Conservation (phyloP, 2,329 filamentous ascomycete species). For the Fusarium goolgardi region DNA sequence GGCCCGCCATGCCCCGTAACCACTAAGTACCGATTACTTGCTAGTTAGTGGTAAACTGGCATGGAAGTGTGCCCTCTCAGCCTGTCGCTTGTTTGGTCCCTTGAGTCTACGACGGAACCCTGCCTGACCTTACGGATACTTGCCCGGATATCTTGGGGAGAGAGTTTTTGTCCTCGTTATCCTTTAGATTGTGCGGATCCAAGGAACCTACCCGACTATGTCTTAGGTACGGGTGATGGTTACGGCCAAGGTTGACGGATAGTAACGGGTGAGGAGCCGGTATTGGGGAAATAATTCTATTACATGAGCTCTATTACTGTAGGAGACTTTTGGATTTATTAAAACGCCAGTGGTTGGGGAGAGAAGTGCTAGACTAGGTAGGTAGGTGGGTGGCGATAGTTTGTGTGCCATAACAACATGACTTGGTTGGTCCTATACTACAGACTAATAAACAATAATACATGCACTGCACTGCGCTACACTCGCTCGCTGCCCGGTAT, state of each 20-base stretch:
- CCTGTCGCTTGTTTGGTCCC: conserved; percentile 34
- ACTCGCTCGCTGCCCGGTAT: neutral
- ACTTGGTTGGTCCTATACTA: conserved; percentile 11
- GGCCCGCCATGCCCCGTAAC: conserved; percentile 8
- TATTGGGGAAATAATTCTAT: conserved; percentile 32
- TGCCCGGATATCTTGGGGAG: conserved; percentile 10
- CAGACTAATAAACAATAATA: neutral
- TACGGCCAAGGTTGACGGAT: conserved; percentile 15
- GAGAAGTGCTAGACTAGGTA: neutral
- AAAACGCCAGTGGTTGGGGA: conserved; percentile 23
- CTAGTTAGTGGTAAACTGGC: neutral
- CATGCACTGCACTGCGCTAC: neutral
- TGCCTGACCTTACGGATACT: neutral
- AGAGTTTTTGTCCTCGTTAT: conserved; percentile 17
- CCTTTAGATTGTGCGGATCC: conserved; percentile 15
- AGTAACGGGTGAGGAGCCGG: conserved; percentile 18
- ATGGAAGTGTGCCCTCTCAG: conserved; percentile 16
- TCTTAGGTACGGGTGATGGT: conserved; percentile 1
- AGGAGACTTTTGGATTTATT: conserved; percentile 12
- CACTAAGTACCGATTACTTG: conserved; percentile 24
- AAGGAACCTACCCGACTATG: neutral
- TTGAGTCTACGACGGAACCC: conserved; percentile 27
- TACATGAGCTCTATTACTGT: conserved; percentile 25
- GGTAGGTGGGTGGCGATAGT: conserved; percentile 24
- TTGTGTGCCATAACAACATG: neutral